Conservation (phyloP, 495 filamentous ascomycete species). For the Venustampulla echinocandica region DNA sequence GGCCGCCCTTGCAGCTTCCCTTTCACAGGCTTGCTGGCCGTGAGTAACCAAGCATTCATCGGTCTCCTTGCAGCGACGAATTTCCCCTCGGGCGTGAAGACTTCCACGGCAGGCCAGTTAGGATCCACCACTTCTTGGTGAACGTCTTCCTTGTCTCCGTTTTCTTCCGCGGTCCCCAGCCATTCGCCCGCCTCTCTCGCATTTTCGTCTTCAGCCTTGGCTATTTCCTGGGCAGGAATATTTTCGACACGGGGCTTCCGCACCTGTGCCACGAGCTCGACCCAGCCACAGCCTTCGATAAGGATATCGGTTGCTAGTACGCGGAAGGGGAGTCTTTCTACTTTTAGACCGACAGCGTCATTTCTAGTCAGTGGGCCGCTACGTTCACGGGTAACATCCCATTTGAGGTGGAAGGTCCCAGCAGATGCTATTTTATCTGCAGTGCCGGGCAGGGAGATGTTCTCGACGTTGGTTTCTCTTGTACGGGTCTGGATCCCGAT, state of each 20-base stretch:
- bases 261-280: conserved; percentile 79
- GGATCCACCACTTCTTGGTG: conserved; percentile 16
- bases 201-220: conserved; percentile 19
- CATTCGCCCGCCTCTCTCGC: not conserved
- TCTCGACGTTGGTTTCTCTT: conserved; percentile 43
- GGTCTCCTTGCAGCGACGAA: conserved; percentile 60
- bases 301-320: conserved; percentile 76
- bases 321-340: conserved; percentile 60
- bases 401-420: conserved; percentile 62
- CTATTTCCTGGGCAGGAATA: conserved; percentile 3
- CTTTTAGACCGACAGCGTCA: conserved; percentile 41
- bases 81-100: conserved; percentile 75
- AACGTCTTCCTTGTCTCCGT: conserved; percentile 13
- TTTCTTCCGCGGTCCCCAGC: not conserved
- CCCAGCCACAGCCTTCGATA: conserved; percentile 86
- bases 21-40: conserved; percentile 24
- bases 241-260: conserved; percentile 41
- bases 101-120: conserved; percentile 58
- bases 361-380: conserved; percentile 50
- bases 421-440: conserved; percentile 53
- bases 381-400: conserved; percentile 70
- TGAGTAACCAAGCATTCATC: conserved; percentile 59
- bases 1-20: conserved; percentile 28
- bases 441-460: conserved; percentile 49
- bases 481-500: conserved; percentile 52